Evolutionary conservation across 2,329 filamentous ascomycete species (phyloP).

Genomic region (Fusarium musae): DNA sequence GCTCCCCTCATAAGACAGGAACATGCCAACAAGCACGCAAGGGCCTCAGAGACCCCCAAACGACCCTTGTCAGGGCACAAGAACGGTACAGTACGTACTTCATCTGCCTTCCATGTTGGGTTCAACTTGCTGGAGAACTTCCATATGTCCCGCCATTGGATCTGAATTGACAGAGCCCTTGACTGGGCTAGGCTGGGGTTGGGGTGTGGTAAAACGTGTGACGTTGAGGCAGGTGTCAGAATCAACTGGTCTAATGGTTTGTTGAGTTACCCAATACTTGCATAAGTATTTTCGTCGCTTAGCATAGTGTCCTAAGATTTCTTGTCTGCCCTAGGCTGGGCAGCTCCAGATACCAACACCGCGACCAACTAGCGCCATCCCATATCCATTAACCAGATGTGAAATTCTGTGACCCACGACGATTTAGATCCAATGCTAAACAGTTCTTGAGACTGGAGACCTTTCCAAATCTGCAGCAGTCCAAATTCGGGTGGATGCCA

Average conservation of each 20-base stretch:
- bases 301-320: not conserved
- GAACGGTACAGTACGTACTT: not conserved
- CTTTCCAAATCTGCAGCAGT: slow-evolving; percentile 39
- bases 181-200: not conserved
- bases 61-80: slow-evolving; percentile 2
- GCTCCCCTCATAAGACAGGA: slow-evolving; percentile 7
- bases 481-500: slow-evolving; percentile 27
- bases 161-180: slow-evolving; percentile 21
- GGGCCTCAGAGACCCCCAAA: not conserved
- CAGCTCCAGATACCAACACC: slow-evolving; percentile 40
- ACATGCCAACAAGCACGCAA: slow-evolving; percentile 1
- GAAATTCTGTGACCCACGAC: slow-evolving; percentile 17
- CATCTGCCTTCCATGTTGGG: slow-evolving; percentile 28
- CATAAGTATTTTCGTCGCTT: not conserved
- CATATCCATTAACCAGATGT: slow-evolving; percentile 13
- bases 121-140: slow-evolving; percentile 6
- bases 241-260: not conserved
- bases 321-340: not conserved
- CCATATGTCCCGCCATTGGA: slow-evolving; percentile 19
- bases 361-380: slow-evolving; percentile 33
- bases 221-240: not conserved
- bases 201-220: not conserved
- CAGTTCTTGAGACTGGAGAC: slow-evolving; percentile 24
- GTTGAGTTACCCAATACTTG: accelerated
- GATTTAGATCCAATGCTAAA: slow-evolving; percentile 33